phyloP scores from a whole-genome alignment of 192 early-diverging fungal genomes.

The Coemansia sp. region DNA sequence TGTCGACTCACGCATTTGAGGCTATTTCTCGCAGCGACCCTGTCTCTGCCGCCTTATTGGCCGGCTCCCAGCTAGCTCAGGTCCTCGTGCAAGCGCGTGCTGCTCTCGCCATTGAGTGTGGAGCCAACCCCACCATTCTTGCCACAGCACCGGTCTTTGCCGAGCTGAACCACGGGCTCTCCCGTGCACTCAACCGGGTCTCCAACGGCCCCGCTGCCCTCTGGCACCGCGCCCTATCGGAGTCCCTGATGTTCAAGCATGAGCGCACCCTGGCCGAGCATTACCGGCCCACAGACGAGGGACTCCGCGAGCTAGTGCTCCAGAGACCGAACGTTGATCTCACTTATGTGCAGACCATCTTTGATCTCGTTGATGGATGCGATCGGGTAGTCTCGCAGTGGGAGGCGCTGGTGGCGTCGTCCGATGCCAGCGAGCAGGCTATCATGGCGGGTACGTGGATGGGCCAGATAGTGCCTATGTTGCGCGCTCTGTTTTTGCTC shows the following conservation, averaged over 20 bases:
- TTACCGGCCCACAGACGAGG: neutral
- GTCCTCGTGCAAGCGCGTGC: constrained; percentile 17
- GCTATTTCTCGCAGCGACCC: neutral
- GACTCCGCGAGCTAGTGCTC: constrained; percentile 28
- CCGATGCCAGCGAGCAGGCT: neutral
- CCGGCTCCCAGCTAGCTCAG: neutral
- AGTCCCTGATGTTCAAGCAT: constrained; percentile 25
- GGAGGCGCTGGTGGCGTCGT: constrained; percentile 4
- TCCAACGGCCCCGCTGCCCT: neutral
- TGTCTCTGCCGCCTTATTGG: neutral
- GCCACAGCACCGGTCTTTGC: constrained; percentile 12
- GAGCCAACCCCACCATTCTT: neutral
- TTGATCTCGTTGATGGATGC: constrained; percentile 38
- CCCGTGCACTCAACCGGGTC: constrained; percentile 14
- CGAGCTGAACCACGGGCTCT: constrained; percentile 21
- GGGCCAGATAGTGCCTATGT: neutral
- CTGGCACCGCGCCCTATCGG: constrained; percentile 34
- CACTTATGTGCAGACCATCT: constrained; percentile 14
- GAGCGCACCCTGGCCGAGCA: constrained; percentile 20
- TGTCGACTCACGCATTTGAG: neutral
- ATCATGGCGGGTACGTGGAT: neutral
- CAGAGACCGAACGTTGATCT: constrained; percentile 37
- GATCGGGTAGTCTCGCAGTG: constrained; percentile 10
- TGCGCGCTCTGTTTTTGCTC: constrained; percentile 18
- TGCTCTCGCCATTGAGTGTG: constrained; percentile 7